Base-by-base conservation (phyloP, 2,329 filamentous ascomycete species). In the Pseudogymnoascus sp. region DNA sequence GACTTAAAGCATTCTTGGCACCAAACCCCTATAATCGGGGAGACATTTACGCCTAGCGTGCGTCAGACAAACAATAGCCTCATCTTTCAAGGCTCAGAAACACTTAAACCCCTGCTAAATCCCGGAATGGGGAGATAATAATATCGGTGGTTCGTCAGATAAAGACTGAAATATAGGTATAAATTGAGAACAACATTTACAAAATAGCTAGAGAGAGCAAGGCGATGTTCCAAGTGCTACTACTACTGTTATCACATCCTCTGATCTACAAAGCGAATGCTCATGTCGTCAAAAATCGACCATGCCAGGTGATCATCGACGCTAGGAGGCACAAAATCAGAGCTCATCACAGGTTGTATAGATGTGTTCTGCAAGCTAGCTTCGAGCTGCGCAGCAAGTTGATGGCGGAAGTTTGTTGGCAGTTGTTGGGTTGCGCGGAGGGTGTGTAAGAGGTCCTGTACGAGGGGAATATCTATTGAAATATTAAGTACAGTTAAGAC, bases 361-460 rank as follows among this genome's bases (percentile, higher is more conserved):
- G 68, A 68, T 3, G 67, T 71, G 43, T 67, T 68, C 41, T 71
- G 68, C 11, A 71, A 63, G 7, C 62, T 67, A 10, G 66, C 63
- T 45, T 71, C 69, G 34, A 71, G 67, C 14, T 66, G 65, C 23
- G 61, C 64, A 31, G 68, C 68, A 4, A 71, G 67, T 16, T 63
- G 65, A 31, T 70, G 66, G 2, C 69, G 65, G 34, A 70, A 65
- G 10, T 68, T 65, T 3, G 64, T 65, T n/a, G 60, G 60, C 13
- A 67, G 67, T 60, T 69, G 66, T 21, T 70, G 67, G 3, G 68
- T 70, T 39, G 34, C 63, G 21, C 65, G 65, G 19, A 71, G 66
- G 31, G 67, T 70, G 63, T 71, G 69, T 13, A 71, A 61, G 45
- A 68, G 68, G 16, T 66, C 61, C 63, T 71, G 67, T 7, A 71